Evolutionary conservation across 176 grass and related monocot genomes (phyloP).

Genomic region (Puya raimondii): DNA sequence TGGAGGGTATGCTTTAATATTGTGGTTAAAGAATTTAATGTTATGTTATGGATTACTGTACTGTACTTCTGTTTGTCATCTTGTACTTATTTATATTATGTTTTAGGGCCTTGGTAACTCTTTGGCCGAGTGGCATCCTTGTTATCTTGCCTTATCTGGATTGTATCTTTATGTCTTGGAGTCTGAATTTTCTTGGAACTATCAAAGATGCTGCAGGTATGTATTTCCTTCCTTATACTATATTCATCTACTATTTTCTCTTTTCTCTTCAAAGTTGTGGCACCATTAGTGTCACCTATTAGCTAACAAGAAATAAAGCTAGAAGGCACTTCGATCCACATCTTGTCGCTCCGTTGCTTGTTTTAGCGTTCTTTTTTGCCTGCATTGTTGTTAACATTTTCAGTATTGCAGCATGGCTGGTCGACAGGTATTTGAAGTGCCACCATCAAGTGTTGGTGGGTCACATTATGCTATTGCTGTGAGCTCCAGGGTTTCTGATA

Average conservation of each 20-base stretch:
- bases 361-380: neutral
- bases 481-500: conserved; percentile 67
- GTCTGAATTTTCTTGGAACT: conserved; percentile 55
- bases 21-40: conserved; percentile 6
- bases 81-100: conserved; percentile 15
- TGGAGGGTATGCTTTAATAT: conserved; percentile 63
- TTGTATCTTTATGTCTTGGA: conserved; percentile 94
- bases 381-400: neutral
- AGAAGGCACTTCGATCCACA: neutral
- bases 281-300: neutral
- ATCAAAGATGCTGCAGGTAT: conserved; percentile 84
- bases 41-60: conserved; percentile 8
- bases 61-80: neutral
- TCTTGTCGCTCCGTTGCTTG: neutral
- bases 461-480: conserved; percentile 74
- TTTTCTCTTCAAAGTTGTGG: neutral
- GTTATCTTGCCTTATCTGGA: conserved; percentile 85
- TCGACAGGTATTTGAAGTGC: conserved; percentile 76
- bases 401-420: conserved; percentile 68
- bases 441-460: conserved; percentile 59
- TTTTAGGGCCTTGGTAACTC: conserved; percentile 82
- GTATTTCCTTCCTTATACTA: conserved; percentile 4
- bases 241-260: neutral
- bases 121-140: conserved; percentile 82
- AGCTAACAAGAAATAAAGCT: neutral